A percentile compares a stretch with the other conserved stretches of the same genome.
These are phyloP conservation scores for Martiniozyma asiatica DNA, from an alignment of 1,139 yeast genomes.

Conservation along the genomic window DNA sequence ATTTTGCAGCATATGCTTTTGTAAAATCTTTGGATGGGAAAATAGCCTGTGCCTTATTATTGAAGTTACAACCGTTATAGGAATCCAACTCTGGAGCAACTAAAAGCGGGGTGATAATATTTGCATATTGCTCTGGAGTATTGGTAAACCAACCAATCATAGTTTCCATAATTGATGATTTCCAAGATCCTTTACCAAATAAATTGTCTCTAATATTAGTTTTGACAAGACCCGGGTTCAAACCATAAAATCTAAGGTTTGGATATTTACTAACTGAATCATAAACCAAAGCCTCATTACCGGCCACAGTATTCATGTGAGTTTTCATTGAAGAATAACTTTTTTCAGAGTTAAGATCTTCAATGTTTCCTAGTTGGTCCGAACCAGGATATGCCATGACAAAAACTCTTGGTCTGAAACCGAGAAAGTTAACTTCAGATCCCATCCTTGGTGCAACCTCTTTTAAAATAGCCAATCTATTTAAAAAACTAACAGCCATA, in stretches of 20 bases:
- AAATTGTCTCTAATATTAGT: conserved; percentile 24
- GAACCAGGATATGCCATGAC: conserved; percentile 28
- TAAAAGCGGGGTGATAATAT: conserved; percentile 21
- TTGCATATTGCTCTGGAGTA: conserved; percentile 24
- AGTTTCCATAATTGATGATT: conserved; percentile 18
- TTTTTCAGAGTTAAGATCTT: conserved; percentile 24
- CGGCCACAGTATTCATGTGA: conserved; percentile 29
- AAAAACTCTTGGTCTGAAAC: conserved; percentile 23
- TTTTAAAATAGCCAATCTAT: conserved; percentile 22
- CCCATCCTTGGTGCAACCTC: conserved; percentile 14
- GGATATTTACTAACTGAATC: conserved; percentile 10
- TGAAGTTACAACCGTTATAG: conserved; percentile 21
- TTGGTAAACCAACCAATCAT: conserved; percentile 22
- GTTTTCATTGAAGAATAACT: conserved; percentile 19
- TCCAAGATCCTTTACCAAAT: conserved; percentile 20
- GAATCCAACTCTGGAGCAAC: conserved; percentile 21
- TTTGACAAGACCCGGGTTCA: conserved; percentile 27
- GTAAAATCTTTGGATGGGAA: conserved; percentile 20
- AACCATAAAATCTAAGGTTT: conserved; percentile 21
- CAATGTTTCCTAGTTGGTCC: conserved; percentile 21
- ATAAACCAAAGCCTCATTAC: conserved; percentile 25
- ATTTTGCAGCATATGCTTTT: conserved; percentile 19
- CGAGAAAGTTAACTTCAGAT: background rate
- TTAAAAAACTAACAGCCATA: conserved; percentile 27
- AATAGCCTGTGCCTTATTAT: conserved; percentile 21